Evolutionary conservation across 2,329 filamentous ascomycete species (phyloP).

Genomic region (Xylaria sp.): DNA sequence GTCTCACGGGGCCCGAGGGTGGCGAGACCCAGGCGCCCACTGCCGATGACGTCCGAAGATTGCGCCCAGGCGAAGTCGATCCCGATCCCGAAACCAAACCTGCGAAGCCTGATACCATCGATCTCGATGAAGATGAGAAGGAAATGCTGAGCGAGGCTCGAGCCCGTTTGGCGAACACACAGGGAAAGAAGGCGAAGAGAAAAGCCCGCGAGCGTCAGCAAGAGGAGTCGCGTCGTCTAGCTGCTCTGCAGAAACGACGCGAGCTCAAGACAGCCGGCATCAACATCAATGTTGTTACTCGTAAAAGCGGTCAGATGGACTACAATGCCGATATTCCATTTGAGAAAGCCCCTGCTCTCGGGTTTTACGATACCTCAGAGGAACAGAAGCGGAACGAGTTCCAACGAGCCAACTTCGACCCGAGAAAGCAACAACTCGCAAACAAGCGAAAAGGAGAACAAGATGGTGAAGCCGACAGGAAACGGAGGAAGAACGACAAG

Average conservation of each 20-base stretch:
- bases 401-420: constrained; percentile 81
- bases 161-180: constrained; percentile 92
- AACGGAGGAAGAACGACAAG: constrained; percentile 86
- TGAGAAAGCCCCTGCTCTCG: constrained; percentile 80
- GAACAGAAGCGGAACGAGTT: constrained; percentile 77
- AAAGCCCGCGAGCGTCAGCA: constrained; percentile 94
- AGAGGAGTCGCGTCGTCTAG: constrained; percentile 86
- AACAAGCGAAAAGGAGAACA: constrained; percentile 91
- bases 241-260: constrained; percentile 86
- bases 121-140: constrained; percentile 98
- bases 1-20: constrained; percentile 77
- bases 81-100: constrained; percentile 97
- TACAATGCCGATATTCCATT: constrained; percentile 99
- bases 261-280: constrained; percentile 97
- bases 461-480: constrained; percentile 74
- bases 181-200: constrained; percentile 97
- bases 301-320: constrained; percentile 96
- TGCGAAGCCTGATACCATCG: constrained; percentile 90
- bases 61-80: constrained; percentile 90
- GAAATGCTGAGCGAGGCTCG: constrained; percentile 98
- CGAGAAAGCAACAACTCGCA: constrained; percentile 80
- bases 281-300: constrained; percentile 89
- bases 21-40: constrained; percentile 82
- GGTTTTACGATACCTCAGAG: constrained; percentile 90
- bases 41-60: constrained; percentile 82